Evolutionary conservation across 805 yeast genomes (phyloP), one percentile per base, ranked within the genome.

Genomic region (Cyberlindnera misumaiensis): DNA sequence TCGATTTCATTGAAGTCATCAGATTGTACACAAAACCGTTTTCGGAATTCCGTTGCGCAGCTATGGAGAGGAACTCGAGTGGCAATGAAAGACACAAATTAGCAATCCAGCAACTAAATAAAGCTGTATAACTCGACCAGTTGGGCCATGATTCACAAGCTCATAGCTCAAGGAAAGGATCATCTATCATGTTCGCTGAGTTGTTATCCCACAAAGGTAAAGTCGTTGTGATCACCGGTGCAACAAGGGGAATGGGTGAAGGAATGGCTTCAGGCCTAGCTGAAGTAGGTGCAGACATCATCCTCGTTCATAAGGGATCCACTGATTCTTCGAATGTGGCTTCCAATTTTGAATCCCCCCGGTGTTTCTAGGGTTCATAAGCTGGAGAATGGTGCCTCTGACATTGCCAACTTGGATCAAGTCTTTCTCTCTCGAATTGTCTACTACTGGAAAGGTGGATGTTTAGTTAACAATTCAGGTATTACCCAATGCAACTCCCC

Each of bases 401-500:
- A 49, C n/a, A 43, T 42, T 28, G 43, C 39, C 6, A 44, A 50
- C 18, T 52, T 57, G 10, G 49, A 51, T 28, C 32, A 28, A 9
- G 49, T 56, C 4, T 38, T 70, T 29, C n/a, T n/a, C n/a, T n/a
- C n/a, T 68, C 47, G 50, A 64, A 45, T 88, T 84, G 52, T 86
- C 87, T 54, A 38, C 49, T 30, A 47, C 53, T n/a, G 78, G 80
- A 38, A 72, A 73, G 46, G 76, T 87, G 45, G 95, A 87, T 59
- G 68, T 84, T 13, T 83, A 49, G 87, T 87, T 36, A 93, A 93
- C 55, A 87, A 87, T 57, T 95, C 96, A 14, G 96, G 96, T 30
- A 76, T 84, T 26, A 76, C 86, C 7, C 81, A 88, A 85, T 68
- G 75, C 17, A 61, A 70, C 16, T 83, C 84, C 12, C 65, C 64